Evolutionary conservation across 2,329 filamentous ascomycete genomes (phyloP).

Genomic region (Cladophialophora yegresii): DNA sequence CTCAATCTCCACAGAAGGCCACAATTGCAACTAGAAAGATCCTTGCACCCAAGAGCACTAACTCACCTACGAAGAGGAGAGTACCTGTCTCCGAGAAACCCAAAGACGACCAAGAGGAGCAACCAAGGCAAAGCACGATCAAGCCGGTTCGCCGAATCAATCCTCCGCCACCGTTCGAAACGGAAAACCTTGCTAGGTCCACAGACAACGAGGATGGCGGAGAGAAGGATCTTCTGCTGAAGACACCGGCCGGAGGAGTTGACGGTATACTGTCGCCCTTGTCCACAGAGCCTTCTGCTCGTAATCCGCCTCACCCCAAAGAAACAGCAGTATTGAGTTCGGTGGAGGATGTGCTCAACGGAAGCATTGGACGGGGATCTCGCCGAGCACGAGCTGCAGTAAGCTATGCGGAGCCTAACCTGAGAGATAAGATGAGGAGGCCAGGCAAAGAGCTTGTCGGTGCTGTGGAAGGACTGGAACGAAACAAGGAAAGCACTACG

Average conservation of each 20-base stretch:
- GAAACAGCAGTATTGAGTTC: slow-evolving; percentile 35
- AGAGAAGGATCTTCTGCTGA: slow-evolving; percentile 26
- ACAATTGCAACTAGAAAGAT: slow-evolving; percentile 27
- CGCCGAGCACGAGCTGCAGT: slow-evolving; percentile 68
- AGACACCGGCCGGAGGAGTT: slow-evolving; percentile 31
- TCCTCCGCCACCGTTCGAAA: slow-evolving; percentile 9
- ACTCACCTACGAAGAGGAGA: slow-evolving; percentile 35
- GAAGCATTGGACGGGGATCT: slow-evolving; percentile 62
- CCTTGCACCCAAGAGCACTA: slow-evolving; percentile 36
- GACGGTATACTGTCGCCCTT: slow-evolving; percentile 33
- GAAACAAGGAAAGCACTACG: slow-evolving; percentile 46
- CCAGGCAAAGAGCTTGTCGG: slow-evolving; percentile 75
- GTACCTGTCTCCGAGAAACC: slow-evolving; percentile 25
- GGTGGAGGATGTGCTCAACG: slow-evolving; percentile 39
- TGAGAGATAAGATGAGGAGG: slow-evolving; percentile 80
- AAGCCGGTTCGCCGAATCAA: slow-evolving; percentile 13
- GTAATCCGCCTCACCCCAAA: slow-evolving; percentile 18
- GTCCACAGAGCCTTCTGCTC: slow-evolving; percentile 34
- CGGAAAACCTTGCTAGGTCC: slow-evolving; percentile 1
- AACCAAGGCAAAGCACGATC: neutral
- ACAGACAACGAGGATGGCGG: slow-evolving; percentile 3
- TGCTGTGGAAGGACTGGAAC: slow-evolving; percentile 63
- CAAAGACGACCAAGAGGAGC: slow-evolving; percentile 20
- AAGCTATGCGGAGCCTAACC: slow-evolving; percentile 80
- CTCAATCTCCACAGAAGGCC: slow-evolving; percentile 25